Evolutionary conservation across 2,329 filamentous ascomycete species (phyloP).

Genomic region (Tolypocladium ovalisporum): DNA sequence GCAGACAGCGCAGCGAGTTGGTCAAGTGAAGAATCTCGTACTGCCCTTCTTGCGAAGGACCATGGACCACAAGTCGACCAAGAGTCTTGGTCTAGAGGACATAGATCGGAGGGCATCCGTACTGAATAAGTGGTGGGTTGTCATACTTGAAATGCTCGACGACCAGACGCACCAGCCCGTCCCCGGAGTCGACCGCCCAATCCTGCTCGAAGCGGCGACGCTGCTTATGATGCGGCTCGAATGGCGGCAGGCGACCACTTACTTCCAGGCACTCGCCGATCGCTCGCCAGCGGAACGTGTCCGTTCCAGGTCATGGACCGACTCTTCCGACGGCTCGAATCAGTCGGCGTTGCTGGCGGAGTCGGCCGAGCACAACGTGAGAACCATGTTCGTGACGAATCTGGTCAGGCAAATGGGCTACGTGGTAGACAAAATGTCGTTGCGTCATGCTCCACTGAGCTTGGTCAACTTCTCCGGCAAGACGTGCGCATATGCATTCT

Average conservation of each 20-base stretch:
- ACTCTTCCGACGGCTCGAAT: slow-evolving; percentile 53
- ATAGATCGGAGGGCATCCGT: slow-evolving; percentile 70
- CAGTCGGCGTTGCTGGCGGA: slow-evolving; percentile 40
- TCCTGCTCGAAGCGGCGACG: slow-evolving; percentile 66
- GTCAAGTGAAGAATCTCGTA: slow-evolving; percentile 59
- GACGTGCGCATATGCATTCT: slow-evolving; percentile 85
- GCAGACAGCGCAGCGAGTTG: slow-evolving; percentile 61
- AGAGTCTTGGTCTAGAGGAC: slow-evolving; percentile 61
- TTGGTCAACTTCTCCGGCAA: slow-evolving; percentile 82
- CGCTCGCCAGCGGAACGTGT: slow-evolving; percentile 37
- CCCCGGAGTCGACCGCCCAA: slow-evolving; percentile 71
- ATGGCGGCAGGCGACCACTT: slow-evolving; percentile 66
- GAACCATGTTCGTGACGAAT: slow-evolving; percentile 77
- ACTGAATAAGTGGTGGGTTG: slow-evolving; percentile 85
- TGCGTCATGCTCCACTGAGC: slow-evolving; percentile 54
- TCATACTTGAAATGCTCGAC: slow-evolving; percentile 70
- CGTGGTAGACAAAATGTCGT: slow-evolving; percentile 80
- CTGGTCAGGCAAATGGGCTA: slow-evolving; percentile 74
- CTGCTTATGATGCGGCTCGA: slow-evolving; percentile 82
- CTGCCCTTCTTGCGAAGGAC: slow-evolving; percentile 69
- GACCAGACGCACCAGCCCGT: slow-evolving; percentile 58
- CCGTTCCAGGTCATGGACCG: slow-evolving; percentile 33
- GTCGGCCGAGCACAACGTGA: slow-evolving; percentile 79
- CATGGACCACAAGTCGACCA: slow-evolving; percentile 54
- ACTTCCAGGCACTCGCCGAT: slow-evolving; percentile 51